Evolutionary conservation across 345 rosid species (phyloP).

Genomic region (Brassica nigra): DNA sequence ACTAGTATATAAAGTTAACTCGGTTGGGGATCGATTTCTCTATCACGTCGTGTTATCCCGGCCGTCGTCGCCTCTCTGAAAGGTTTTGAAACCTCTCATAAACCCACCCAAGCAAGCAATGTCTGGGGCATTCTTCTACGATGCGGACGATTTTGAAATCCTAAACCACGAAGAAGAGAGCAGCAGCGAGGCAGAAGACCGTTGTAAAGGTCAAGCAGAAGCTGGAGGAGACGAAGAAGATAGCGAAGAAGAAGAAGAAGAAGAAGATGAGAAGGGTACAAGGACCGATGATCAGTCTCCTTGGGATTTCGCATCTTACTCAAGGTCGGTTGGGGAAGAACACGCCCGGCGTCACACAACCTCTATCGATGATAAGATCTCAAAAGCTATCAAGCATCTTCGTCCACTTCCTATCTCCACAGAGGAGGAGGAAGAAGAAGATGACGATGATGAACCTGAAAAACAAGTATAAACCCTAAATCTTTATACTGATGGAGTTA

Average conservation of each 20-base stretch:
- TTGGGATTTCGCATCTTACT: constrained; percentile 84
- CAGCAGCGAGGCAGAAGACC: constrained; percentile 21
- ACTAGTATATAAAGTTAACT: too few species aligned
- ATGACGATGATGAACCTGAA: constrained; percentile 32
- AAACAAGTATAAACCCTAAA: constrained; percentile 50
- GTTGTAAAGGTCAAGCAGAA: constrained; percentile 11
- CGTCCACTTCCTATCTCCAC: constrained; percentile 42
- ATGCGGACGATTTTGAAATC: constrained; percentile 59
- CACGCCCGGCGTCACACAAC: constrained; percentile 92
- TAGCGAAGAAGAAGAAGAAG: constrained; percentile 31
- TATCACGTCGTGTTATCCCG: background rate
- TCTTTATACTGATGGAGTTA: background rate
- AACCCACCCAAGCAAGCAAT: constrained; percentile 30
- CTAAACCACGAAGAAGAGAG: constrained; percentile 16
- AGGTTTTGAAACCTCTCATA: constrained; percentile 25
- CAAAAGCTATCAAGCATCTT: constrained; percentile 54
- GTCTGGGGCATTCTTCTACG: constrained; percentile 50
- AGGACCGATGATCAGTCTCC: constrained; percentile 61
- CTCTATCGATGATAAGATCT: constrained; percentile 80
- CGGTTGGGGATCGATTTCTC: too few species aligned
- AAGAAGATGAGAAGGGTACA: constrained; percentile 34
- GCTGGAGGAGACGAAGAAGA: constrained; percentile 49
- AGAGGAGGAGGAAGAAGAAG: constrained; percentile 30
- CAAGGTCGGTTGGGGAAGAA: constrained; percentile 86
- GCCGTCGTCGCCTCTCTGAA: background rate